These are phyloP conservation scores for Bruguiera sexangula DNA, from an alignment of 345 rosid genomes.

Conservation along the genomic window DNA sequence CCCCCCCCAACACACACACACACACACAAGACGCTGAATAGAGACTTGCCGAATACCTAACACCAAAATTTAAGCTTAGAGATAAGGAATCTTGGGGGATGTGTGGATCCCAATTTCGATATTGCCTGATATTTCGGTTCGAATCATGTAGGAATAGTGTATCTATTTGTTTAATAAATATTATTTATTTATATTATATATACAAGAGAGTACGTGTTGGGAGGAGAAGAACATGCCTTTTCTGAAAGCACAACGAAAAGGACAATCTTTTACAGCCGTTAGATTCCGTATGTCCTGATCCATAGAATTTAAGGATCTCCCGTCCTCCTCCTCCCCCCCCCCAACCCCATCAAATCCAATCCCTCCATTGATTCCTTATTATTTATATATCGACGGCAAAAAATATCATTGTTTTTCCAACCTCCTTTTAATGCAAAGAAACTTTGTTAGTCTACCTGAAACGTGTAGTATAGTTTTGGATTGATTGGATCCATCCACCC, in stretches of 20 bases:
- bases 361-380: neutral
- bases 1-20: too few relatives aligned
- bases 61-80: constrained; percentile 4
- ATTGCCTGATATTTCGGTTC: constrained; percentile 11
- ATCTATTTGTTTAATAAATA: neutral
- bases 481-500: constrained; percentile 29
- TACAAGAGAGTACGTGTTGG: neutral
- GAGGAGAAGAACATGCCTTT: neutral
- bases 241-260: constrained; percentile 7
- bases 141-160: neutral
- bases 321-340: neutral
- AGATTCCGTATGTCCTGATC: constrained; percentile 36
- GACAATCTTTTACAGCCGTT: constrained; percentile 44
- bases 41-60: neutral
- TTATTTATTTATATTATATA: neutral
- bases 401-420: neutral
- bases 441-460: neutral
- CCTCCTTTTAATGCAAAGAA: neutral
- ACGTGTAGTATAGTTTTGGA: constrained; percentile 16
- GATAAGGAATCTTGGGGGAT: constrained; percentile 35
- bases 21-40: neutral
- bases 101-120: constrained; percentile 30
- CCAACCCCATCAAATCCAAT: neutral
- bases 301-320: constrained; percentile 35
- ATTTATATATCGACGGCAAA: neutral